Conservation (phyloP, 176 grass and related monocot genomes). For the Juncus effusus region DNA sequence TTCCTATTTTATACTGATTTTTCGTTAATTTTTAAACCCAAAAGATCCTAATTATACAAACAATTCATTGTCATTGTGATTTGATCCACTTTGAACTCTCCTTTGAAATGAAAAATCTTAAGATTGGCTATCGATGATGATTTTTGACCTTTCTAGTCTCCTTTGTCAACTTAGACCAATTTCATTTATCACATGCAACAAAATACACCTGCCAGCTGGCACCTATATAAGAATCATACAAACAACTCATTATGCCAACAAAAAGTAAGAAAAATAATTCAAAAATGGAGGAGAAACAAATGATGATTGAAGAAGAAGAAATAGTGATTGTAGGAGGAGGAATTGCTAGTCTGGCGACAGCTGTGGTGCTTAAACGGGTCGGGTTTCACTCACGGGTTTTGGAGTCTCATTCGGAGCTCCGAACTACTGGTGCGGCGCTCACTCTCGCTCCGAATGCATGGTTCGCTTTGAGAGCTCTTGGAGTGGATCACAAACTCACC, state of each 20-base stretch:
- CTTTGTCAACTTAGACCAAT: not conserved
- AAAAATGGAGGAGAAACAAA: not conserved
- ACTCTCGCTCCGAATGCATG: conserved; percentile 50
- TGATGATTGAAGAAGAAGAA: conserved; percentile 10
- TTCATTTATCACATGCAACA: not conserved
- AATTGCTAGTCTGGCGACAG: conserved; percentile 50
- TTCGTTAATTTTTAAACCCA: too few species aligned
- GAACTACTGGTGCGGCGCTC: conserved; percentile 40
- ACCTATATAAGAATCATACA: not conserved
- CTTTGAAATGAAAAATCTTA: too few species aligned
- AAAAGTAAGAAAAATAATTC: not conserved
- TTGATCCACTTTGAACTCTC: too few species aligned
- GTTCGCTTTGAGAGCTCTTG: conserved; percentile 47
- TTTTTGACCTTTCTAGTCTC: not conserved
- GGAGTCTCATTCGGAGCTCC: conserved; percentile 47
- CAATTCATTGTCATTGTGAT: too few species aligned
- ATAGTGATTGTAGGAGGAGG: conserved; percentile 55
- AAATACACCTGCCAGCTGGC: not conserved
- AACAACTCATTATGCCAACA: not conserved
- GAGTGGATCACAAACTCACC: conserved; percentile 39
- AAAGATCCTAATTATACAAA: too few species aligned
- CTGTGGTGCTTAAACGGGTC: conserved; percentile 34
- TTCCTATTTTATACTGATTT: too few species aligned
- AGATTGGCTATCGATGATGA: too few species aligned
- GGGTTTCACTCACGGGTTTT: conserved; percentile 33